Evolutionary conservation across 768 basidiomycete genomes (phyloP).

Genomic region (Suillus lakei): DNA sequence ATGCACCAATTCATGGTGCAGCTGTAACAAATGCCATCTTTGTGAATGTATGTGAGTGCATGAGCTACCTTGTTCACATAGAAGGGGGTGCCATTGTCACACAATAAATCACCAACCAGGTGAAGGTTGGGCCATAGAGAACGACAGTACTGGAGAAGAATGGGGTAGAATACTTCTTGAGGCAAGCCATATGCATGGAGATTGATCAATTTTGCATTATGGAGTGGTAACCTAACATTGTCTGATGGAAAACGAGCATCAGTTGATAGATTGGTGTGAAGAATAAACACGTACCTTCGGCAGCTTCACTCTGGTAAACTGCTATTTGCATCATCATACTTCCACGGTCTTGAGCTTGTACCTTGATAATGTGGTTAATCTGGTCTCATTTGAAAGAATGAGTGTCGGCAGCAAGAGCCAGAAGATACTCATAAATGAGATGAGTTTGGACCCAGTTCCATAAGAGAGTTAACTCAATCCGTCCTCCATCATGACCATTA

Average conservation of each 20-base stretch:
- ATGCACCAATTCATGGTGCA: neutral
- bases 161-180: neutral
- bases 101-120: neutral
- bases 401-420: conserved; percentile 21
- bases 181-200: neutral
- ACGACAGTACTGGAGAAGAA: neutral
- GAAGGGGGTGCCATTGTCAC: conserved; percentile 1
- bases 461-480: conserved; percentile 36
- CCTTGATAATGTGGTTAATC: conserved; percentile 18
- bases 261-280: neutral
- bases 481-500: conserved; percentile 36
- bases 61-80: neutral
- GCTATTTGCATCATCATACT: neutral
- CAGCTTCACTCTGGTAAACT: neutral
- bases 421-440: conserved; percentile 27
- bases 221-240: neutral
- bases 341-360: conserved; percentile 14
- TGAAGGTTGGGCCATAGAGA: neutral
- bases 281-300: neutral
- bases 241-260: neutral
- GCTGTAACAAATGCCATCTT: conserved; percentile 4
- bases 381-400: conserved; percentile 11
- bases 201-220: neutral
- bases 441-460: conserved; percentile 32
- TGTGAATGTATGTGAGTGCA: conserved; percentile 1